These are phyloP conservation scores for Geotrichum candidum DNA, from an alignment of 1,139 yeast genomes.

Conservation along the genomic window DNA sequence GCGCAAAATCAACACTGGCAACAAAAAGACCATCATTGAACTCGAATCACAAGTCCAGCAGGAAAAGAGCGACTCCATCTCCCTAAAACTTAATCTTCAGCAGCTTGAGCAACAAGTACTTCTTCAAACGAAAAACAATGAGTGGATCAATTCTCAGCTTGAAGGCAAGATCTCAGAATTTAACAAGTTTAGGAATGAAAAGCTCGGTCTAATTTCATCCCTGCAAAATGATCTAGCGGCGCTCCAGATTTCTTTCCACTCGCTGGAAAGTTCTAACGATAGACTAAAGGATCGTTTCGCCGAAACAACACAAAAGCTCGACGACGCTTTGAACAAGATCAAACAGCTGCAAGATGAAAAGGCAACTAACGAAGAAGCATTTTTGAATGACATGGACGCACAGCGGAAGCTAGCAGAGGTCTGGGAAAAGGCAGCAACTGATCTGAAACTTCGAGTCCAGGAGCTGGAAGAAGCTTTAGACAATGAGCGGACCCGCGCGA, in stretches of 20 bases:
- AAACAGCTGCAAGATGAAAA: conserved; percentile 47
- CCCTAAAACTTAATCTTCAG: conserved; percentile 38
- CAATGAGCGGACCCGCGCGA: conserved; percentile 33
- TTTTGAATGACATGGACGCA: conserved; percentile 54
- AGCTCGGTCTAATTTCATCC: conserved; percentile 28
- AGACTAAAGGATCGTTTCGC: conserved; percentile 33
- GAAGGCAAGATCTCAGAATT: conserved; percentile 35
- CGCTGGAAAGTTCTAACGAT: conserved; percentile 30
- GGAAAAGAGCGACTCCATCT: conserved; percentile 32
- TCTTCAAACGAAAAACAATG: conserved; percentile 35
- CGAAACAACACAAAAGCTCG: conserved; percentile 37
- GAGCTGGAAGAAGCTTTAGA: conserved; percentile 44
- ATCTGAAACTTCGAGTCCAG: conserved; percentile 30
- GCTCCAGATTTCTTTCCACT: conserved; percentile 34
- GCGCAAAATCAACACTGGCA: conserved; percentile 43
- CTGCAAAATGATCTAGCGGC: conserved; percentile 37
- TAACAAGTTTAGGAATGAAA: conserved; percentile 37
- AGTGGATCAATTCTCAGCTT: conserved; percentile 39
- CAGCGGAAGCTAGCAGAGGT: conserved; percentile 60
- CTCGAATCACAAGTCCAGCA: conserved; percentile 38
- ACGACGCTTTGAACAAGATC: conserved; percentile 38
- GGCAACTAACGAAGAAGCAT: conserved; percentile 47
- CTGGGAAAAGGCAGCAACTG: conserved; percentile 45
- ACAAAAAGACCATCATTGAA: conserved; percentile 40
- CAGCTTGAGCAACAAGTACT: conserved; percentile 38